These are phyloP conservation scores for Boletellus ananas DNA, from an alignment of 768 basidiomycete species.

Conservation along the genomic window DNA sequence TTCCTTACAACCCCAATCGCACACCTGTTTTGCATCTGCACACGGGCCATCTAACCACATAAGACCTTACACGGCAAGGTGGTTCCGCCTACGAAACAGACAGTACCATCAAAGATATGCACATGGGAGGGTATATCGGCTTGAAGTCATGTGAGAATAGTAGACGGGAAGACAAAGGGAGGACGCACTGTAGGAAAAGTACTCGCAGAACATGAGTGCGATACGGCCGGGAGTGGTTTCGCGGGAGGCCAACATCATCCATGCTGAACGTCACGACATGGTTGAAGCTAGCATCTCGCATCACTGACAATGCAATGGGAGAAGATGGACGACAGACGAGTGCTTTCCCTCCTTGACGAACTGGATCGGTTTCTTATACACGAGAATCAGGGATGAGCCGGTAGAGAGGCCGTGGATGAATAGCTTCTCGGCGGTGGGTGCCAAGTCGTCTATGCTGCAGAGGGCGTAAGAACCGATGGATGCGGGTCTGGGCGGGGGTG, in stretches of 20 bases:
- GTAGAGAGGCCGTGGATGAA: slow-evolving; percentile 89
- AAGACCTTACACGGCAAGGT: too few relatives aligned
- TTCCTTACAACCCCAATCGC: too few relatives aligned
- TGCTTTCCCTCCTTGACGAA: slow-evolving; percentile 72
- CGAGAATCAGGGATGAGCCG: slow-evolving; percentile 83
- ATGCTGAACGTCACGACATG: slow-evolving; percentile 96
- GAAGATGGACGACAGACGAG: slow-evolving; percentile 47
- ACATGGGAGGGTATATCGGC: slow-evolving; percentile 78
- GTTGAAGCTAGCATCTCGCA: not conserved
- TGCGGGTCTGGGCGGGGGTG: too few relatives aligned
- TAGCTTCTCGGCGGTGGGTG: slow-evolving; percentile 65
- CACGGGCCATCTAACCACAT: too few relatives aligned
- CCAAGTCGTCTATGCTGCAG: too few relatives aligned
- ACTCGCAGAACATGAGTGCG: slow-evolving; percentile 94
- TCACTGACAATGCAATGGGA: slow-evolving; percentile 3
- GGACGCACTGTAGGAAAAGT: slow-evolving; percentile 76
- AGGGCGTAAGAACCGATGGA: too few relatives aligned
- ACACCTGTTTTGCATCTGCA: too few relatives aligned
- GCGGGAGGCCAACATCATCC: slow-evolving; percentile 85
- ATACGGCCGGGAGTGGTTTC: slow-evolving; percentile 82
- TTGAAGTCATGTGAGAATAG: slow-evolving; percentile 24
- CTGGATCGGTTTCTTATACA: slow-evolving; percentile 78
- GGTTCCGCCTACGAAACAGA: too few relatives aligned
- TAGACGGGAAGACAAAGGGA: not conserved
- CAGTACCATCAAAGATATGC: too few relatives aligned